These are phyloP conservation scores for Colletotrichum tabaci DNA, from an alignment of 2,329 filamentous ascomycete species.

Conservation along the genomic window DNA sequence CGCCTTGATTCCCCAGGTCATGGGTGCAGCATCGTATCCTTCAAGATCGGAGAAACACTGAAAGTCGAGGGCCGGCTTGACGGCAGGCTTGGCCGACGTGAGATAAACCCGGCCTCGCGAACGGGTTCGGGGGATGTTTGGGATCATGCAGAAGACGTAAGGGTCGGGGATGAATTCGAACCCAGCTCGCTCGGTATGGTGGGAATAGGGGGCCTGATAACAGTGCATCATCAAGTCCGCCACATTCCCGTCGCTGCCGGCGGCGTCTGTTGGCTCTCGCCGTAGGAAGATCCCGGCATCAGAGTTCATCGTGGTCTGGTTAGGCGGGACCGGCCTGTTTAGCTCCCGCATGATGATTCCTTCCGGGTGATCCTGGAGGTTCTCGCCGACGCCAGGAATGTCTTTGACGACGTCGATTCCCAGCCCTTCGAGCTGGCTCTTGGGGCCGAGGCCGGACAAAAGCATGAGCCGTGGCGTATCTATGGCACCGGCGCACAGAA, in stretches of 20 bases:
- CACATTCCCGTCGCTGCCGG: slow-evolving; percentile 78
- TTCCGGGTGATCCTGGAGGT: slow-evolving; percentile 53
- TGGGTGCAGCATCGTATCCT: slow-evolving; percentile 86
- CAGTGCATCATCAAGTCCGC: slow-evolving; percentile 97
- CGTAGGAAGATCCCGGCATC: slow-evolving; percentile 92
- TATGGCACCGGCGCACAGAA: slow-evolving; percentile 76
- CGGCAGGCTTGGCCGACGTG: slow-evolving; percentile 79
- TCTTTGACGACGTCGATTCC: slow-evolving; percentile 18
- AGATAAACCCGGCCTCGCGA: slow-evolving; percentile 85
- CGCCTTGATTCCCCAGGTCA: slow-evolving; percentile 82
- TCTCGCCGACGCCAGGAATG: slow-evolving; percentile 6
- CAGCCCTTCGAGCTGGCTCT: neutral
- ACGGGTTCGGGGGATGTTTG: slow-evolving; percentile 88
- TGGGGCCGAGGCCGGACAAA: slow-evolving; percentile 12
- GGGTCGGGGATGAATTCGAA: slow-evolving; percentile 75
- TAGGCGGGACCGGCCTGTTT: slow-evolving; percentile 78
- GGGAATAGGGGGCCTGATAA: slow-evolving; percentile 93
- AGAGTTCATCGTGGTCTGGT: slow-evolving; percentile 92
- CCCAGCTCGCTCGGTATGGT: slow-evolving; percentile 86
- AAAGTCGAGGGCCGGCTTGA: slow-evolving; percentile 90
- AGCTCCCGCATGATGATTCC: slow-evolving; percentile 81
- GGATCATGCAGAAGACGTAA: slow-evolving; percentile 93
- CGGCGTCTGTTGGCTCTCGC: slow-evolving; percentile 79
- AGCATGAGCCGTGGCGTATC: slow-evolving; percentile 69
- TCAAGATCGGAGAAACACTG: slow-evolving; percentile 90